Evolutionary conservation across 2,329 filamentous ascomycete species (phyloP).

Genomic region (Monilinia polystroma): DNA sequence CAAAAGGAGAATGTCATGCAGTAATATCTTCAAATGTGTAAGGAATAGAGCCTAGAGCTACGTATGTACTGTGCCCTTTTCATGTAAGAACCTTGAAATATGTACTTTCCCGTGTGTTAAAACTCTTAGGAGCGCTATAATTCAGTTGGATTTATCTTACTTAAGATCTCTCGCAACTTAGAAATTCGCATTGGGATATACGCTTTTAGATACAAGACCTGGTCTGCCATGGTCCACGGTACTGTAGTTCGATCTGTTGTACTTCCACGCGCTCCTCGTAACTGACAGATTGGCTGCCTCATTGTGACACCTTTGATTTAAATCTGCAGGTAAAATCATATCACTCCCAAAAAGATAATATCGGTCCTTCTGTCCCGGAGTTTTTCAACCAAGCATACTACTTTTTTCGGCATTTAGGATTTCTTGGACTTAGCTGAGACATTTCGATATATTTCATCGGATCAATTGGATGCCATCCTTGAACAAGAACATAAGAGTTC

Average conservation of each 20-base stretch:
- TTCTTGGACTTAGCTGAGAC: slow-evolving; percentile 16
- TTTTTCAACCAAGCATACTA: slow-evolving; percentile 10
- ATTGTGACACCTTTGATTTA: slow-evolving; percentile 62
- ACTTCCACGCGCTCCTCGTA: slow-evolving; percentile 22
- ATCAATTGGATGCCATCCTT: slow-evolving; percentile 21
- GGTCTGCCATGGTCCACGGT: slow-evolving; percentile 20
- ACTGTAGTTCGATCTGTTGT: slow-evolving; percentile 20
- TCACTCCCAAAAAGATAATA: slow-evolving; percentile 15
- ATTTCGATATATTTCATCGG: slow-evolving; percentile 15
- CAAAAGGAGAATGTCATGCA: slow-evolving; percentile 15
- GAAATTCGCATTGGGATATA: slow-evolving; percentile 1
- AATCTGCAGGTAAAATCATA: slow-evolving; percentile 28
- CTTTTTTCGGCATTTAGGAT: slow-evolving; percentile 21
- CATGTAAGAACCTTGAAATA: not conserved
- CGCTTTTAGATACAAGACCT: not conserved
- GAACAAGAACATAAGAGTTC: slow-evolving; percentile 7
- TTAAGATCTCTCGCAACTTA: not conserved
- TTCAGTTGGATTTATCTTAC: not conserved
- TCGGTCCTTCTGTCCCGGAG: slow-evolving; percentile 24
- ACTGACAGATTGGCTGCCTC: slow-evolving; percentile 37
- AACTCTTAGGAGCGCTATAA: not conserved
- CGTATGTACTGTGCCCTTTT: slow-evolving; percentile 14
- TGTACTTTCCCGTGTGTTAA: slow-evolving; percentile 8
- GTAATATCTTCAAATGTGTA: slow-evolving; percentile 12
- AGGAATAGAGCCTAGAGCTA: not conserved